These are phyloP conservation scores for Clarireedia sp. DNA, from an alignment of 2,329 filamentous ascomycete species.

Conservation along the genomic window DNA sequence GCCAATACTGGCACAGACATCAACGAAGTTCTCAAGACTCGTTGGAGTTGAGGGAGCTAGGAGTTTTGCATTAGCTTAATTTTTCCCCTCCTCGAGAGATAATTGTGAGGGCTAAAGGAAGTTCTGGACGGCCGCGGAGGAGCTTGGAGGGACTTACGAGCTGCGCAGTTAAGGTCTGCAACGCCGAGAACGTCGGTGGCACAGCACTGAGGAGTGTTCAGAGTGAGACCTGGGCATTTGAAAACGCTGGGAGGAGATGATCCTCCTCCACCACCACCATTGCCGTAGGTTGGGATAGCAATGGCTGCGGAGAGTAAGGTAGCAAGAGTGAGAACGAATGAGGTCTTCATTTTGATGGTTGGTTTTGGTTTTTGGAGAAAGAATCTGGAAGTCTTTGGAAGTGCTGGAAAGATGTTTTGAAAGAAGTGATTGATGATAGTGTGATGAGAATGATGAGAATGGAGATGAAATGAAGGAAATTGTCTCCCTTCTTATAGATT, in stretches of 20 bases:
- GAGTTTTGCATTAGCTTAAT: conserved; percentile 5
- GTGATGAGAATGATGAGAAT: no score
- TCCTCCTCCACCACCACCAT: no score
- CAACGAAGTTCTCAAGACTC: conserved; percentile 33
- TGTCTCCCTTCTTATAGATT: no score
- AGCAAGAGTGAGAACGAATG: conserved; percentile 6
- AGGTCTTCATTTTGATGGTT: conserved; percentile 19
- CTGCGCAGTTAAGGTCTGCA: conserved; percentile 47
- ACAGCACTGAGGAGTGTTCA: conserved; percentile 47
- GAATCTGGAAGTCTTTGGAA: neutral
- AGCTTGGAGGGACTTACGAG: conserved; percentile 36
- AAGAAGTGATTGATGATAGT: no score
- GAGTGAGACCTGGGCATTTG: conserved; percentile 20
- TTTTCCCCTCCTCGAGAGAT: no score
- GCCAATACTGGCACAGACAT: conserved; percentile 21
- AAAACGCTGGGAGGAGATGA: no score
- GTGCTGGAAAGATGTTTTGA: no score
- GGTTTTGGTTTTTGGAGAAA: neutral
- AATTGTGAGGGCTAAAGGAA: no score
- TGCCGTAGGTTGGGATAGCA: conserved; percentile 21
- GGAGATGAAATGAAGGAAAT: no score
- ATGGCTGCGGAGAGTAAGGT: conserved; percentile 24
- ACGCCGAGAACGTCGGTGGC: conserved; percentile 53
- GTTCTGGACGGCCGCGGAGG: no score
- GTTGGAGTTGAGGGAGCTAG: conserved; percentile 32